These are phyloP conservation scores for Coniochaeta sp. DNA, from an alignment of 2,329 filamentous ascomycete genomes.

Conservation along the genomic window DNA sequence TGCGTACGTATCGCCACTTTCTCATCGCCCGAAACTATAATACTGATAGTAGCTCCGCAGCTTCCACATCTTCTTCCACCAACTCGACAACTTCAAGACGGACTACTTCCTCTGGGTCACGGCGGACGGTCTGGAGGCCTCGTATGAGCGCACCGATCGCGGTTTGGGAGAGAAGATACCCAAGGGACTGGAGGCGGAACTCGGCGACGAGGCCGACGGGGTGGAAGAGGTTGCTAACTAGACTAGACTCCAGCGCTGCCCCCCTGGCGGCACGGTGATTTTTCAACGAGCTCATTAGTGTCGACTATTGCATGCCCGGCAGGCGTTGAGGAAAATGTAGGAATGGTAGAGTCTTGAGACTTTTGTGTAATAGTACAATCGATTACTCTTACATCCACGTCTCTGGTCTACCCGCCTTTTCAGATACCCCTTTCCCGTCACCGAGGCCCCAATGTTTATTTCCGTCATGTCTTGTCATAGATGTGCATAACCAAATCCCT, in stretches of 20 bases:
- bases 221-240: conserved; percentile 35
- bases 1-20: conserved; percentile 51
- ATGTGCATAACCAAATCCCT: background rate
- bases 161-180: conserved; percentile 25
- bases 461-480: background rate
- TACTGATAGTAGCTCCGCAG: conserved; percentile 29
- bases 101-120: conserved; percentile 71
- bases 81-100: conserved; percentile 66
- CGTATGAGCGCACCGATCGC: conserved; percentile 38
- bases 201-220: conserved; percentile 45
- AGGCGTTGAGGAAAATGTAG: background rate
- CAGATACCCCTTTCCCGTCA: background rate
- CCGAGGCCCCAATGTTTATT: background rate
- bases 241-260: too few species aligned
- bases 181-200: conserved; percentile 34
- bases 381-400: background rate
- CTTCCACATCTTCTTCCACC: conserved; percentile 72
- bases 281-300: background rate
- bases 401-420: background rate
- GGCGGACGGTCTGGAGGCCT: conserved; percentile 57
- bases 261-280: too few species aligned
- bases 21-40: conserved; percentile 2
- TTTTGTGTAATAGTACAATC: background rate
- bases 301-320: background rate
- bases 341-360: background rate